phyloP scores from a whole-genome alignment of 805 yeast genomes.

The Brettanomyces sp. region DNA sequence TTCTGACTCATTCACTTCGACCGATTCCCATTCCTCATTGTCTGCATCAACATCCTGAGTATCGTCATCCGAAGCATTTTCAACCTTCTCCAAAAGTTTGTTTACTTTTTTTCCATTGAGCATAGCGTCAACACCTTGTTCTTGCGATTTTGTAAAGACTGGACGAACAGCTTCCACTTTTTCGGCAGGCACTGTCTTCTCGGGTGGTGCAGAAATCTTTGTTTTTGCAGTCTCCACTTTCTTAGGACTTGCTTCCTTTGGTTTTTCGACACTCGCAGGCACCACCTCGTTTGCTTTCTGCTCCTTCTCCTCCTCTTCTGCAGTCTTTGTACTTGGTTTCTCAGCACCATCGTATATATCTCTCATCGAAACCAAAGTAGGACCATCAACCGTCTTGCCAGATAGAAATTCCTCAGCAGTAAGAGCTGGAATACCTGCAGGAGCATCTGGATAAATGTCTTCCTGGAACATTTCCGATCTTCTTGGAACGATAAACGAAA shows the following conservation, averaged over 20 bases:
- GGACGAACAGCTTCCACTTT: constrained; percentile 6
- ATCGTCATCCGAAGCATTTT: constrained; percentile 30
- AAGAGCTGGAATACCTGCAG: constrained; percentile 70
- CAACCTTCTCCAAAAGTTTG: constrained; percentile 37
- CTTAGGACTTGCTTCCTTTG: neutral
- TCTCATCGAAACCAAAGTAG: constrained; percentile 67
- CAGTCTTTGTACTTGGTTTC: constrained; percentile 39
- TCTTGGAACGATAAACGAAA: constrained; percentile 90
- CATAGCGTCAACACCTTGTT: constrained; percentile 37
- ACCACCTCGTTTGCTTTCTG: constrained; percentile 12
- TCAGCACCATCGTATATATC: constrained; percentile 69
- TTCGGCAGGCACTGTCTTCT: constrained; percentile 1
- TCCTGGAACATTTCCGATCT: constrained; percentile 87
- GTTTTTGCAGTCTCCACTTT: constrained; percentile 2
- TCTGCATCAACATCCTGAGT: constrained; percentile 22
- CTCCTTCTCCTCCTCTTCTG: constrained; percentile 11
- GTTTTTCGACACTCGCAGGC: constrained; percentile 9
- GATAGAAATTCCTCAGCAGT: constrained; percentile 68
- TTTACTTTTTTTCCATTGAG: constrained; percentile 39
- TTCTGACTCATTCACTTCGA: constrained; percentile 1
- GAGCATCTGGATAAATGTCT: constrained; percentile 89
- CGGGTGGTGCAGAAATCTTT: neutral
- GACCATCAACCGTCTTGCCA: constrained; percentile 79
- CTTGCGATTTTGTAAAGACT: constrained; percentile 20
- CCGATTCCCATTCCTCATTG: constrained; percentile 22